Percentiles rank a stretch among this genome's conserved stretches.
phyloP scores from a whole-genome alignment of 192 early-diverging fungal genomes.

The Podila epigama region DNA sequence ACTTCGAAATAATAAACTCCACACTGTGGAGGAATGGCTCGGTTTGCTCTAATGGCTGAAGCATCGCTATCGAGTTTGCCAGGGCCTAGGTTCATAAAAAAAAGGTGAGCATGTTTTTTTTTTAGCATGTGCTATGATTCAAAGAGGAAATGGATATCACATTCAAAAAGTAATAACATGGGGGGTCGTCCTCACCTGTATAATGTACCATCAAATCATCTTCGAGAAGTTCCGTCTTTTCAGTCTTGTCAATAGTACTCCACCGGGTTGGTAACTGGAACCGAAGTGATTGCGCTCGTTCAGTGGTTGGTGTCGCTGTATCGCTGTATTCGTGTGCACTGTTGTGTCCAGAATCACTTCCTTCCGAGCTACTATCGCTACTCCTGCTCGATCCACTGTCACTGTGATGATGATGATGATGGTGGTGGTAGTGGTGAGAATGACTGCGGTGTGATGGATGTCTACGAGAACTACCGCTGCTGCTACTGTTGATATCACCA shows the following conservation, averaged over 20 bases:
- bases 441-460: too few species aligned
- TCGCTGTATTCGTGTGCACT: conserved; percentile 9
- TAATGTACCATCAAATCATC: conserved; percentile 40
- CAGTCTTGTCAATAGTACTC: conserved; percentile 31
- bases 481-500: conserved; percentile 1
- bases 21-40: conserved; percentile 82
- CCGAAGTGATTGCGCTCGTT: conserved; percentile 5
- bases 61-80: conserved; percentile 82
- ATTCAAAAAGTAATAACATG: background rate
- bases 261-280: conserved; percentile 37
- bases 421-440: too few species aligned
- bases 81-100: conserved; percentile 53
- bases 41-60: conserved; percentile 80
- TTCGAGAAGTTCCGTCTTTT: conserved; percentile 37
- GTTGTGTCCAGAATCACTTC: conserved; percentile 26
- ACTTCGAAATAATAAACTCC: conserved; percentile 96
- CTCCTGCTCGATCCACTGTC: conserved; percentile 25
- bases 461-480: too few species aligned
- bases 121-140: background rate
- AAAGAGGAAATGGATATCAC: background rate
- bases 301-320: background rate
- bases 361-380: conserved; percentile 20
- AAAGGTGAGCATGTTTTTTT: background rate
- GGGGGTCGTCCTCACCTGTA: too few species aligned
- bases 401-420: conserved; percentile 2